Evolutionary conservation across 2,329 filamentous ascomycete species (phyloP).

Genomic region (Calonectria pseudoreteaudii): DNA sequence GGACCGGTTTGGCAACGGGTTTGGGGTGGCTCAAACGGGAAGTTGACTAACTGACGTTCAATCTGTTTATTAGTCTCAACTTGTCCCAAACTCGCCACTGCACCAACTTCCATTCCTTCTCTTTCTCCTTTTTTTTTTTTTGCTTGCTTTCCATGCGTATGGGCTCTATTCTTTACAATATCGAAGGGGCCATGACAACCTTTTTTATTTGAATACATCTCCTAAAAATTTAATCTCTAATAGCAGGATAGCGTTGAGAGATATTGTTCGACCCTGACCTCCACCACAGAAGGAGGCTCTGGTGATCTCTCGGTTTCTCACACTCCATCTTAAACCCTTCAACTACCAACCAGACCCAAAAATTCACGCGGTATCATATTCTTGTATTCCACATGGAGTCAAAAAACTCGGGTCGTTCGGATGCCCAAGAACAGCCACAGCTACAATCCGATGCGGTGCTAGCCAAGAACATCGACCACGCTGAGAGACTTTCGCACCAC

Average conservation of each 20-base stretch:
- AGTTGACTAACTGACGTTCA: conserved; percentile 30
- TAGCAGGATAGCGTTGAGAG: neutral
- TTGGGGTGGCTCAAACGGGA: conserved; percentile 32
- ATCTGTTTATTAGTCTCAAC: conserved; percentile 19
- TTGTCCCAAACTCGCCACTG: neutral
- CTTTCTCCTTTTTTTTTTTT: neutral
- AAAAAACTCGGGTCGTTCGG: conserved; percentile 28
- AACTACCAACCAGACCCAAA: neutral
- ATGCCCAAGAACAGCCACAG: conserved; percentile 16
- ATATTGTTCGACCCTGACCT: neutral
- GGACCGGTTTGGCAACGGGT: conserved; percentile 27
- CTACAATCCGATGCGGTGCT: conserved; percentile 40
- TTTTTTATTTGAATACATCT: neutral
- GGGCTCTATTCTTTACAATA: neutral
- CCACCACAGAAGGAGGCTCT: neutral
- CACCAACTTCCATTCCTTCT: neutral
- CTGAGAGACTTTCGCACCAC: conserved; percentile 65
- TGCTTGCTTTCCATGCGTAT: neutral
- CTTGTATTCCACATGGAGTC: neutral
- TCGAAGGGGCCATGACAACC: neutral
- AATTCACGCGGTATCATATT: neutral
- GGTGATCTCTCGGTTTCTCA: neutral
- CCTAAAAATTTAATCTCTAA: neutral
- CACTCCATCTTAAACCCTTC: neutral
- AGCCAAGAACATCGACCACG: conserved; percentile 63